These are phyloP conservation scores for Cokeromyces recurvatus DNA, from an alignment of 371 early-diverging fungal species.

Conservation along the genomic window DNA sequence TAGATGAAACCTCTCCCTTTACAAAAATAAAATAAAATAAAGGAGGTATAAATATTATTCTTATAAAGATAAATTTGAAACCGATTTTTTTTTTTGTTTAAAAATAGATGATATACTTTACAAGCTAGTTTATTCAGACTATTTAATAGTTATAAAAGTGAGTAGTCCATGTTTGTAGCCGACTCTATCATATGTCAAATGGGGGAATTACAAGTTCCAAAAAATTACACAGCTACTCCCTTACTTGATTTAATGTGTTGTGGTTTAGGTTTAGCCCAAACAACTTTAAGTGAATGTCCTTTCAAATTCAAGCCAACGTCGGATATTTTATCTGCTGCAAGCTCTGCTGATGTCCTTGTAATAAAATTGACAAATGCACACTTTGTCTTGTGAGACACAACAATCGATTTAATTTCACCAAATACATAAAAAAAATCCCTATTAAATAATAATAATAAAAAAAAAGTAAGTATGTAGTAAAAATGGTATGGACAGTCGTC, in stretches of 20 bases:
- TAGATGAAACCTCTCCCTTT: too few relatives aligned
- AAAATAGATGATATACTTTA: too few relatives aligned
- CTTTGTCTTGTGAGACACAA: slow-evolving; percentile 68
- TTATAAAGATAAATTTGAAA: background rate
- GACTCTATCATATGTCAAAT: too few relatives aligned
- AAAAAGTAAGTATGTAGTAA: too few relatives aligned
- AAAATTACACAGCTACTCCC: too few relatives aligned
- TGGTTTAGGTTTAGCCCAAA: slow-evolving; percentile 64
- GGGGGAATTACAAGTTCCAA: too few relatives aligned
- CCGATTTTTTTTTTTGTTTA: slow-evolving; percentile 7
- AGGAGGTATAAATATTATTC: background rate
- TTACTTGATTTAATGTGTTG: slow-evolving; percentile 47
- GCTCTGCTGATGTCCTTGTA: slow-evolving; percentile 71
- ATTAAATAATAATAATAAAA: background rate
- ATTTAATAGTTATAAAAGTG: too few relatives aligned
- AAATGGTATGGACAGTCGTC: background rate
- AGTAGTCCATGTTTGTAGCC: too few relatives aligned
- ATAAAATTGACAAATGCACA: slow-evolving; percentile 91
- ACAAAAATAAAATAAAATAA: background rate
- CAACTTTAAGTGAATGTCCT: slow-evolving; percentile 46
- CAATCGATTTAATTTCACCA: slow-evolving; percentile 89
- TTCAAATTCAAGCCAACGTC: slow-evolving; percentile 49
- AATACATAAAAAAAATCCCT: slow-evolving; percentile 73
- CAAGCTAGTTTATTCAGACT: too few relatives aligned
- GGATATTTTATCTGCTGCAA: slow-evolving; percentile 59